phyloP scores from a whole-genome alignment of 2,329 filamentous ascomycete genomes.

The Hymenoscyphus fructigenus region DNA sequence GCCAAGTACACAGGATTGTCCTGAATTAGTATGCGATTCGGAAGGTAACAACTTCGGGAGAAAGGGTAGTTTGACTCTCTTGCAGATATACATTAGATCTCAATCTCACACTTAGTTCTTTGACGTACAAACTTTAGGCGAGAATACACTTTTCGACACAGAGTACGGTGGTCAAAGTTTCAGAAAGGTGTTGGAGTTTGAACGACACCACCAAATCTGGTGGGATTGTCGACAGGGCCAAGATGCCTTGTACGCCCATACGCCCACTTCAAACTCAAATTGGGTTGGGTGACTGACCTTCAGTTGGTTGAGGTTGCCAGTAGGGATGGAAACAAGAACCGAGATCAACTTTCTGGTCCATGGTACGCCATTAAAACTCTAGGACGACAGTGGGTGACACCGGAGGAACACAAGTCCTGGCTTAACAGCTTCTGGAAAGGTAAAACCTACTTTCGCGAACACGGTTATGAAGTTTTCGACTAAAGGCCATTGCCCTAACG shows the following conservation, averaged over 20 bases:
- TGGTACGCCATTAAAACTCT: not conserved
- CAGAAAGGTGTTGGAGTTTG: conserved; percentile 43
- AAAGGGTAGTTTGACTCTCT: not conserved
- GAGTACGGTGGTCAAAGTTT: not conserved
- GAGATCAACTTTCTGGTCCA: not conserved
- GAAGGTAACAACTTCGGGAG: not conserved
- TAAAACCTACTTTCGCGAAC: not conserved
- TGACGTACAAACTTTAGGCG: not conserved
- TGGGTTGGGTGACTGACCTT: conserved; percentile 49
- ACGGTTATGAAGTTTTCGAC: not conserved
- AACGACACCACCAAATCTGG: conserved; percentile 47
- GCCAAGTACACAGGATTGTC: not conserved
- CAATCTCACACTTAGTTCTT: conserved; percentile 2
- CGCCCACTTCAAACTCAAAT: conserved; percentile 41
- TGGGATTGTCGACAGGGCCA: conserved; percentile 59
- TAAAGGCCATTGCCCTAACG: not conserved
- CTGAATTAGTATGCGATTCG: not conserved
- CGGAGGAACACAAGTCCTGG: not conserved
- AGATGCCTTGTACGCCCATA: conserved; percentile 51
- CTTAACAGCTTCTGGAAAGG: not conserved
- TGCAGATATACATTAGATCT: not conserved
- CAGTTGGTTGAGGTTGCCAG: conserved; percentile 54
- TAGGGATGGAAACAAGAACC: conserved; percentile 16
- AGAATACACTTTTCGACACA: not conserved
- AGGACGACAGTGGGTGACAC: not conserved